phyloP scores from a whole-genome alignment of 164 flowering plant species.

The Annona cherimola region DNA sequence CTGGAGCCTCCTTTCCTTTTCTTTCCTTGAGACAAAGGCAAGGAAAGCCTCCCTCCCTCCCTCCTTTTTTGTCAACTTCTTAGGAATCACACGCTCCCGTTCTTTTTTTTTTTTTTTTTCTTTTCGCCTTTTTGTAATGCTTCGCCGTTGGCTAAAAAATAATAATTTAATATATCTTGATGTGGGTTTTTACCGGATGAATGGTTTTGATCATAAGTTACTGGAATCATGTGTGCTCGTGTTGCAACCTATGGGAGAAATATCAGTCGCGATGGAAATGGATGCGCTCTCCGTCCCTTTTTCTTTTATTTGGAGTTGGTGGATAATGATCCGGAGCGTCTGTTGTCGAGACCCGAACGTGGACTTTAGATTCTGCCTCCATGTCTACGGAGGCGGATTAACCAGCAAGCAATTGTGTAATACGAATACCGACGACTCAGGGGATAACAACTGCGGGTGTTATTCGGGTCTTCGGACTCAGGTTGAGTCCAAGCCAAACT shows the following conservation, averaged over 20 bases:
- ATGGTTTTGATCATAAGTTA: not conserved
- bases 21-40: slow-evolving; percentile 9
- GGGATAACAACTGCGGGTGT: no score
- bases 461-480: no score
- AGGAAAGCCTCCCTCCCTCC: not conserved
- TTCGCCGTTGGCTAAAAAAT: no score
- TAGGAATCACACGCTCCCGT: not conserved
- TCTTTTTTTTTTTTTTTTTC: not conserved
- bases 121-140: not conserved
- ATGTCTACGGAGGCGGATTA: no score
- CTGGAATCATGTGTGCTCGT: not conserved
- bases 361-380: not conserved
- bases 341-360: not conserved
- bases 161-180: no score
- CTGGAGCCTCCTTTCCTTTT: slow-evolving; percentile 9
- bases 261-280: not conserved
- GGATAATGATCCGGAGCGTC: not conserved
- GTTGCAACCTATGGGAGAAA: not conserved
- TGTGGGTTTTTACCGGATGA: not conserved
- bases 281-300: not conserved
- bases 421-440: no score
- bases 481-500: no score
- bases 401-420: no score
- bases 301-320: not conserved
- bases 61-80: not conserved